phyloP scores from a whole-genome alignment of 441 rosid species.

The Manihot esculenta region DNA sequence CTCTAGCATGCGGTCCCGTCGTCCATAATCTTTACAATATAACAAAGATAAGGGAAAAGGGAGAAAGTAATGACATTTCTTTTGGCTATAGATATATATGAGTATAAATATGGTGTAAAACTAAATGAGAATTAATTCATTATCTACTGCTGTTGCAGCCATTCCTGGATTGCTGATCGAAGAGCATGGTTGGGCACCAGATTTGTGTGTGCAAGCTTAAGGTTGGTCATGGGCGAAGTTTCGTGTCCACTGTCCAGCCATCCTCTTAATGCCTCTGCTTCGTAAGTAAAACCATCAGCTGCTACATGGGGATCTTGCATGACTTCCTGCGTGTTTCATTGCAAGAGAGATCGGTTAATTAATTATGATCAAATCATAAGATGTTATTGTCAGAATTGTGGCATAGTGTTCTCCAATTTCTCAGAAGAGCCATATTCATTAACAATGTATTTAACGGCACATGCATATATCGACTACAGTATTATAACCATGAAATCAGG shows the following conservation, averaged over 20 bases:
- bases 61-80: neutral
- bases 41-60: neutral
- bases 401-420: neutral
- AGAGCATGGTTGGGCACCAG: conserved; percentile 81
- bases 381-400: neutral
- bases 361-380: neutral
- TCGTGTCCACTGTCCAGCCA: conserved; percentile 92
- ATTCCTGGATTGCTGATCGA: conserved; percentile 83
- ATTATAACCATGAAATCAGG: neutral
- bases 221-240: conserved; percentile 81
- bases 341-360: neutral
- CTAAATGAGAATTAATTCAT: neutral
- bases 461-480: neutral
- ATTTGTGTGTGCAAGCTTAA: conserved; percentile 55
- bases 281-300: conserved; percentile 89
- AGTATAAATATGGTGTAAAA: conserved; percentile 6
- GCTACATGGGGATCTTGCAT: conserved; percentile 95
- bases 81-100: neutral
- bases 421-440: no score
- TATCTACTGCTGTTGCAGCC: conserved; percentile 37
- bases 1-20: neutral
- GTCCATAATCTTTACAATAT: neutral
- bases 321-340: conserved; percentile 61
- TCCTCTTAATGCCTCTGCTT: conserved; percentile 88
- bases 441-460: neutral